Base-by-base conservation (phyloP, 179 eudicot species). In the Silene coronaria region DNA sequence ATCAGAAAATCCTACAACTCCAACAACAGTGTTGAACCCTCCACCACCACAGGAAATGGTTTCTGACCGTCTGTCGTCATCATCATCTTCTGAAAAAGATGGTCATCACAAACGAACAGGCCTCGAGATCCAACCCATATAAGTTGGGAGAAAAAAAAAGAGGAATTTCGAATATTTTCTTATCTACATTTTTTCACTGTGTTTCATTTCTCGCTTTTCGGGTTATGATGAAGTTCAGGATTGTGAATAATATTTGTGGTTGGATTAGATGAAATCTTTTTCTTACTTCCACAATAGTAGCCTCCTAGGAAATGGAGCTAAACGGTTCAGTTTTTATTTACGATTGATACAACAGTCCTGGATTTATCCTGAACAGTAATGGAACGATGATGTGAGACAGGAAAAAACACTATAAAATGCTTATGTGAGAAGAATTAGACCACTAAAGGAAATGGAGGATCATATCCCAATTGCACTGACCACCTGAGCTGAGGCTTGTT, bases 11-110 rank as follows among this genome's bases (percentile, higher is more conserved):
- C 58, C 63, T 21, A 27, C 78, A 4, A 63, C 78, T 28, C 28
- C 30, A 3, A 60, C 58, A 51, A 85, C 92, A 5, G 70, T 83
- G 13, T 76, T 80, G 21, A 68, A 86, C 70, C 94, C 97, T 69
- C 97, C 94, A 13, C 83, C 83, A 0, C 71, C 81, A 32, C 91
- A 88, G 72, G 89, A 86, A 79, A 91, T 89, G 97, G 83, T 76
- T 27, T 76, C 83, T 27, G 78, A 60, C 22, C 79, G 76, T 2
- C 70, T 30, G 27, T 67, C 87, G 4, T 53, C 58, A 17, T 53
- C 58, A 48, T 28, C 87, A 0, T 74, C 88, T 22, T 84, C 85
- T 19, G 72, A 69, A 70, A 71, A 76, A 34, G 69, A 23, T 42
- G 79, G 32, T 24, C 79, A 59, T 75, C 77, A 75, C 67, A 67